Percentiles rank a stretch among this genome's conserved stretches.
Evolutionary conservation across 1,284 basidiomycete species (phyloP).

Genomic region (Rhizoctonia solani): DNA sequence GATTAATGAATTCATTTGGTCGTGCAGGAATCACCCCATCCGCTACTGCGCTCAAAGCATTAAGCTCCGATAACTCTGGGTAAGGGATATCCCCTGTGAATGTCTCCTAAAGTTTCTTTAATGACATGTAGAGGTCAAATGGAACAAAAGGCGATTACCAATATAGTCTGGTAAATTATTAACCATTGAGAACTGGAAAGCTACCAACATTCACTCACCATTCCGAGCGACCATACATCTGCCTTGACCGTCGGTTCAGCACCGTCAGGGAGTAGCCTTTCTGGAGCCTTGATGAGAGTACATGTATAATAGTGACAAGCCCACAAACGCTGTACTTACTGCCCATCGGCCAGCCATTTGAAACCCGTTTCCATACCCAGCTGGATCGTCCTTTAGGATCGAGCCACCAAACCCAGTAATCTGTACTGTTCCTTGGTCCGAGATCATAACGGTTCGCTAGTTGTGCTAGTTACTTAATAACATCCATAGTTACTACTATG

Average conservation of each 20-base stretch:
- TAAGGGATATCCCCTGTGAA: slow-evolving; percentile 1
- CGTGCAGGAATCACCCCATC: not conserved
- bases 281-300: slow-evolving; percentile 2
- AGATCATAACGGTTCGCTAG: slow-evolving; percentile 18
- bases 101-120: slow-evolving; percentile 4
- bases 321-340: not conserved
- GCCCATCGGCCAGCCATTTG: slow-evolving; percentile 18
- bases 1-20: not conserved
- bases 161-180: not conserved
- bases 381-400: not conserved
- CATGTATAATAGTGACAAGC: not conserved
- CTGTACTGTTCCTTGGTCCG: not conserved
- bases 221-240: slow-evolving; percentile 19
- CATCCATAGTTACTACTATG: not conserved
- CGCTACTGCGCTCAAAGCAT: not conserved
- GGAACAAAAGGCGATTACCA: not conserved
- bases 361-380: not conserved
- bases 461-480: not conserved
- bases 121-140: not conserved
- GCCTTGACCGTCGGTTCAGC: not conserved
- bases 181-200: not conserved
- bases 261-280: slow-evolving; percentile 1
- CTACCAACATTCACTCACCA: not conserved
- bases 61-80: not conserved
- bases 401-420: slow-evolving; percentile 16